These are phyloP conservation scores for Austroboletus festivus DNA, from an alignment of 768 basidiomycete genomes.

Conservation along the genomic window DNA sequence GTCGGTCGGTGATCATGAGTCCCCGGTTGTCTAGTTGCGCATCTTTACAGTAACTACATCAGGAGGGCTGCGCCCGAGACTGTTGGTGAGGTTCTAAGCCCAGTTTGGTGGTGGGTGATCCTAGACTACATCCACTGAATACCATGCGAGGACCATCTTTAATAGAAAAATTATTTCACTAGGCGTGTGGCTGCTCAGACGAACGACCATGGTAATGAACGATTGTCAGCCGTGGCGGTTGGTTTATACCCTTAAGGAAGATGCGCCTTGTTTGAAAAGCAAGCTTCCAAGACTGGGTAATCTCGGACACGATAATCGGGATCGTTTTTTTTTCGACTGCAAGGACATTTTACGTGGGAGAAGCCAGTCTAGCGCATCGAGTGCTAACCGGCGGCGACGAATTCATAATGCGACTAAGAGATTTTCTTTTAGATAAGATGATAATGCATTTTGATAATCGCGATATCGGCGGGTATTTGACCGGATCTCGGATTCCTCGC, in stretches of 20 bases:
- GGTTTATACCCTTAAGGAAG: slow-evolving; percentile 13
- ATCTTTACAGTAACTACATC: slow-evolving; percentile 9
- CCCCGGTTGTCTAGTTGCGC: slow-evolving; percentile 3
- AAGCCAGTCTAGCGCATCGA: slow-evolving; percentile 9
- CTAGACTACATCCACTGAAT: neutral
- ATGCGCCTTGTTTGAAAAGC: slow-evolving; percentile 8
- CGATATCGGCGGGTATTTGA: slow-evolving; percentile 5
- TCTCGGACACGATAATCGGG: slow-evolving; percentile 11
- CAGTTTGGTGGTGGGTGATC: slow-evolving; percentile 4
- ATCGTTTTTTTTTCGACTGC: slow-evolving; percentile 3
- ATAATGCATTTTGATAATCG: slow-evolving; percentile 19
- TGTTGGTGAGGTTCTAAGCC: slow-evolving; percentile 9
- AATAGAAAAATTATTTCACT: slow-evolving; percentile 2
- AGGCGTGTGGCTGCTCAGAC: neutral
- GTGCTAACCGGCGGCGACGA: slow-evolving; percentile 10
- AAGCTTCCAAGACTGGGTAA: slow-evolving; percentile 11
- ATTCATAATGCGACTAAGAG: neutral
- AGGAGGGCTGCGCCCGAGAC: slow-evolving; percentile 16
- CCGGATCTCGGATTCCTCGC: slow-evolving; percentile 16
- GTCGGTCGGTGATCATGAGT: slow-evolving; percentile 1
- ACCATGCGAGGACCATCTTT: neutral
- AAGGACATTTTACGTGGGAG: slow-evolving; percentile 22
- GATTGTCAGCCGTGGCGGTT: slow-evolving; percentile 10
- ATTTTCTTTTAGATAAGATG: slow-evolving; percentile 16
- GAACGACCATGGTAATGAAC: slow-evolving; percentile 10